phyloP scores from a whole-genome alignment of 1,139 yeast species.

The Yamadazyma kanchanaburiensis region DNA sequence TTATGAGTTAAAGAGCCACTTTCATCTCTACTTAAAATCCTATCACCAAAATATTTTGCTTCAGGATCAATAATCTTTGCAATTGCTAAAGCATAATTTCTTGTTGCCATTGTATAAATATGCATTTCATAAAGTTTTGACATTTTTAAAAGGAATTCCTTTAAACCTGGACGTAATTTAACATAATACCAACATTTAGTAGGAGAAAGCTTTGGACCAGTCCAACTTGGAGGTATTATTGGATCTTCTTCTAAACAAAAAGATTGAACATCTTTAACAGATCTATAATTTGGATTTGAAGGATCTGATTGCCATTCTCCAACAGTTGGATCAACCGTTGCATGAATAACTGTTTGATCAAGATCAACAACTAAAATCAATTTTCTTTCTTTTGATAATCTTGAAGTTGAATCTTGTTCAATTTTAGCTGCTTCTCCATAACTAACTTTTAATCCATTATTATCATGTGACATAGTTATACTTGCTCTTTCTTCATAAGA shows the following conservation, averaged over 20 bases:
- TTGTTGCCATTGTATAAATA: constrained; percentile 98
- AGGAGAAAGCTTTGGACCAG: constrained; percentile 56
- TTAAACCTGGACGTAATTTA: constrained; percentile 84
- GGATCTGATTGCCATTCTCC: constrained; percentile 95
- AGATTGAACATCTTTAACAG: constrained; percentile 75
- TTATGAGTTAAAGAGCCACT: constrained; percentile 91
- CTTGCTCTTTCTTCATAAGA: constrained; percentile 76
- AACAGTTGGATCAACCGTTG: constrained; percentile 96
- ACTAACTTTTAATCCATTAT: constrained; percentile 80
- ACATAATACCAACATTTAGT: constrained; percentile 85
- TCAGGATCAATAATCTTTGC: constrained; percentile 91
- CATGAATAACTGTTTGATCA: constrained; percentile 97
- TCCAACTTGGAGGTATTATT: constrained; percentile 53
- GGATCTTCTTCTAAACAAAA: constrained; percentile 79
- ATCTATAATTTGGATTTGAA: constrained; percentile 76
- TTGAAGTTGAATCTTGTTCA: constrained; percentile 63
- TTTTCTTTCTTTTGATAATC: constrained; percentile 61
- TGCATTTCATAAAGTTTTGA: constrained; percentile 79
- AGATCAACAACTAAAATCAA: constrained; percentile 90
- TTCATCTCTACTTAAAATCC: constrained; percentile 91
- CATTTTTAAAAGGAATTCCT: constrained; percentile 63
- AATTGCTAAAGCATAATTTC: constrained; percentile 87
- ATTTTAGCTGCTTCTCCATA: constrained; percentile 82
- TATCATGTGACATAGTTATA: constrained; percentile 86
- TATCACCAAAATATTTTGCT: constrained; percentile 81